Conservation (phyloP, 192 early-diverging fungal species). For the Haplosporangium gracile region DNA sequence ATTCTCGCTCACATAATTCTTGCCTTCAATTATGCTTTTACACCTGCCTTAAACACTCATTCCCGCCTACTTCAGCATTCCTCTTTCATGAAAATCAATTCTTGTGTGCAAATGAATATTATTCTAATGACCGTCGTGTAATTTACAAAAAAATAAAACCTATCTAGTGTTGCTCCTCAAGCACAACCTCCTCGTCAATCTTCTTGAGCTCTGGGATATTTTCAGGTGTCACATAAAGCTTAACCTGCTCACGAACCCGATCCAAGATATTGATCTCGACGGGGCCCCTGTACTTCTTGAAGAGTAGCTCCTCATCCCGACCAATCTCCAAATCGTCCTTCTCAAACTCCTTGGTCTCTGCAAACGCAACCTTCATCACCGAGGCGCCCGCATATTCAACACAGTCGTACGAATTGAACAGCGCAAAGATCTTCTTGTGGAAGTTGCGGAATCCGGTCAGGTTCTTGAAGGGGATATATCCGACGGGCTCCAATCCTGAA, state of each 20-base stretch:
- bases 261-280: slow-evolving; percentile 45
- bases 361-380: slow-evolving; percentile 71
- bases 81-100: no score
- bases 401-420: slow-evolving; percentile 60
- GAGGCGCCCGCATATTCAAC: slow-evolving; percentile 61
- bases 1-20: no score
- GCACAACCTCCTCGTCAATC: neutral
- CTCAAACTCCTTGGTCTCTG: slow-evolving; percentile 57
- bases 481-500: slow-evolving; percentile 43
- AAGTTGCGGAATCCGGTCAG: slow-evolving; percentile 58
- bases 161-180: neutral
- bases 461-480: slow-evolving; percentile 48
- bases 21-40: no score
- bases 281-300: slow-evolving; percentile 52
- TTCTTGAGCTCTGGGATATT: slow-evolving; percentile 36
- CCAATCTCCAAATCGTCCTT: slow-evolving; percentile 56
- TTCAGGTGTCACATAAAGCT: slow-evolving; percentile 43
- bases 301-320: slow-evolving; percentile 56
- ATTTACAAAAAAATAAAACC: no score
- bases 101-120: no score
- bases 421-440: slow-evolving; percentile 56
- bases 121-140: no score
- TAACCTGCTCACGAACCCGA: slow-evolving; percentile 42
- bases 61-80: no score
- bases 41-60: no score